Evolutionary conservation across 208 protist species (phyloP), one percentile per base, ranked within the genome.

Genomic region (Acanthamoeba lugdunensis): DNA sequence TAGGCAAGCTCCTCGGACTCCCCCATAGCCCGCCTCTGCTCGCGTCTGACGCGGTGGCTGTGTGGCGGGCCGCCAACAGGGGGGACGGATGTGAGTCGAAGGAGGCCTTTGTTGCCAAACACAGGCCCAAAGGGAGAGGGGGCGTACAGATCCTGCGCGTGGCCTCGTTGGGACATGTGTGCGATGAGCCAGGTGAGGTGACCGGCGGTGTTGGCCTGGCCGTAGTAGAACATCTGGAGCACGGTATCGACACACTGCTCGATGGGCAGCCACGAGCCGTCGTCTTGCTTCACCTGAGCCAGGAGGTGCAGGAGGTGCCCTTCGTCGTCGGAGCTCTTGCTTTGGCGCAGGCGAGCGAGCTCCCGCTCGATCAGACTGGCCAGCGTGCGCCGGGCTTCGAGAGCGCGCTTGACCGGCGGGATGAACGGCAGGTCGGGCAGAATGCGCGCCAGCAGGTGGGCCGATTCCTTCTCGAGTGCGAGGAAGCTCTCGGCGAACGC

Each of bases 151-250:
- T 84, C 77, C 77, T 84, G 77, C 4, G 77, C 77, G 45, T 84
- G 77, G 48, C 77, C 77, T 6, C 45, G 37, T 33, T 84, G 77
- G 45, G 77, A 52, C 77, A 84, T 58, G 77, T 84, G 77, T 1
- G 77, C 77, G 23, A 84, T 58, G 48, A 84, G 77, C 77, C 77
- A 84, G 13, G 77, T 84, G 48, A 84, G 48, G 77, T 84, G 77
- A 30, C 6, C 13, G 48, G 77, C 18, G 23, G 77, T 84, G 45
- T 84, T 84, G 48, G 28, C 6, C 25, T 84, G 77, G 21, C 77
- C 77, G 48, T 84, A 84, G 48, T 37, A 84, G 45, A 84, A 84
- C 33, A 84, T 18, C 48, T 84, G 41, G 25, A 84, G 77, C 77
- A 84, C 77, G 21, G 48, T 58, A n/a, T 84, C 77, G 37, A 33